phyloP scores from a whole-genome alignment of 129 eudicot genomes.

The Ambrosia artemisiifolia region DNA sequence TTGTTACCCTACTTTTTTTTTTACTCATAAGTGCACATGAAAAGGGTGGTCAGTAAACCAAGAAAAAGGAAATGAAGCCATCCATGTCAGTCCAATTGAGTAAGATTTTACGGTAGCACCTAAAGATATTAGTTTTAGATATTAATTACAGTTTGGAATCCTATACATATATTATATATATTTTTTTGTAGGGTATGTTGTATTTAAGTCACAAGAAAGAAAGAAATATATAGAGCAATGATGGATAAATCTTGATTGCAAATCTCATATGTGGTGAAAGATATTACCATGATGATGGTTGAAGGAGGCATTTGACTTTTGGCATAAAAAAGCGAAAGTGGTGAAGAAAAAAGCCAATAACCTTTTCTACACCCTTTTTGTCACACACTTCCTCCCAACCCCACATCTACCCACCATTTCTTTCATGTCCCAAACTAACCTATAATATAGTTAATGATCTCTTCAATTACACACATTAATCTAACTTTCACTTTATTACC shows the following conservation, averaged over 20 bases:
- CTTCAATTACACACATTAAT: conserved; percentile 77
- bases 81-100: background rate
- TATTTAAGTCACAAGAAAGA: conserved; percentile 33
- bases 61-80: background rate
- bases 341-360: conserved; percentile 50
- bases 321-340: conserved; percentile 36
- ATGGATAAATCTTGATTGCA: conserved; percentile 74
- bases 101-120: background rate
- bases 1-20: background rate
- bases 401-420: conserved; percentile 51
- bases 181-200: conserved; percentile 27
- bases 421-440: conserved; percentile 55
- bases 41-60: background rate
- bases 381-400: conserved; percentile 37
- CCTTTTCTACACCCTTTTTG: conserved; percentile 56
- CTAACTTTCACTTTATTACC: conserved; percentile 38
- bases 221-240: conserved; percentile 50
- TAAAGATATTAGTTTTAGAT: background rate
- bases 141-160: background rate
- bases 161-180: background rate
- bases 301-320: conserved; percentile 66
- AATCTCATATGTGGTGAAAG: conserved; percentile 57
- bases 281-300: conserved; percentile 50
- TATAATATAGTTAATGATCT: conserved; percentile 61
- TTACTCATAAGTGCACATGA: background rate